These are phyloP conservation scores for Paramecium sexaurelia DNA, from an alignment of 73 alveolate genomes.

Conservation along the genomic window DNA sequence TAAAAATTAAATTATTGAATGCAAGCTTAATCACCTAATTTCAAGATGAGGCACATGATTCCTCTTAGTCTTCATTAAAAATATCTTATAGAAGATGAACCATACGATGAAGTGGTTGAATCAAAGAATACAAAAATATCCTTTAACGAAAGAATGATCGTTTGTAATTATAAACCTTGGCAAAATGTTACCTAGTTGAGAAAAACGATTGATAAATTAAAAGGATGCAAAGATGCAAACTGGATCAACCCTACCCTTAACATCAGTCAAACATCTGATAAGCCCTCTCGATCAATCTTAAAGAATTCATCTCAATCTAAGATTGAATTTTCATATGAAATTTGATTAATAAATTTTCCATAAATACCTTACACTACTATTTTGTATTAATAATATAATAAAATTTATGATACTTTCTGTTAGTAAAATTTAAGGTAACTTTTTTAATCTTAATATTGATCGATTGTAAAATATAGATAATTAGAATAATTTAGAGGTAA, in stretches of 20 bases:
- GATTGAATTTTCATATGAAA: not conserved
- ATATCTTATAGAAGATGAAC: not conserved
- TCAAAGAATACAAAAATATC: not conserved
- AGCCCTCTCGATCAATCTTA: not conserved
- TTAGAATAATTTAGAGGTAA: not conserved
- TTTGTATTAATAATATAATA: not conserved
- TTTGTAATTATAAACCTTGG: not conserved
- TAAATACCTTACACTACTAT: not conserved
- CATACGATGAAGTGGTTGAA: not conserved
- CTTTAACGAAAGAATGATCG: not conserved
- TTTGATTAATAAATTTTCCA: not conserved
- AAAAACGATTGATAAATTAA: not conserved
- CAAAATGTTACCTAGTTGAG: not conserved
- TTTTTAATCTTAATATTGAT: not conserved
- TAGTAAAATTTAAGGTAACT: not conserved
- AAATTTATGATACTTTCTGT: not conserved
- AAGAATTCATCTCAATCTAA: not conserved
- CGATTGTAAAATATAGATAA: not conserved
- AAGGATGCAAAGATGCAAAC: not conserved
- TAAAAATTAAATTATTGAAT: not conserved
- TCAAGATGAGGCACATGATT: not conserved
- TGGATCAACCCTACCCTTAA: not conserved
- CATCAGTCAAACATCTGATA: not conserved
- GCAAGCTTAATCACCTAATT: not conserved
- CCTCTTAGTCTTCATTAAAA: constrained; percentile 15